Conservation (phyloP, 2,329 filamentous ascomycete genomes). For the Dissoconium aciculare region DNA sequence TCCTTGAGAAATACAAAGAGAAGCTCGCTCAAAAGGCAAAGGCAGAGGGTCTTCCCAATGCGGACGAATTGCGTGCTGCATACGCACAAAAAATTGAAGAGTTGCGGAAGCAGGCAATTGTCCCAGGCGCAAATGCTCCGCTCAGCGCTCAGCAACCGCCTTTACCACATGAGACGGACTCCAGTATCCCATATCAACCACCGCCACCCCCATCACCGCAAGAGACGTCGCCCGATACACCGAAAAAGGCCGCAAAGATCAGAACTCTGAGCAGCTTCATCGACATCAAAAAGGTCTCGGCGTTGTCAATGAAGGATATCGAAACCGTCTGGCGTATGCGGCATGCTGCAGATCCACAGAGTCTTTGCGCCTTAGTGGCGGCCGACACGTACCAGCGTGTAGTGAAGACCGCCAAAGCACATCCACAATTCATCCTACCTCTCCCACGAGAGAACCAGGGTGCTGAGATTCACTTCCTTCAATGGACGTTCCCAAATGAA, state of each 20-base stretch:
- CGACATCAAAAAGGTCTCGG: conserved; percentile 61
- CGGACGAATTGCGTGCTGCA: conserved; percentile 62
- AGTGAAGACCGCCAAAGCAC: conserved; percentile 50
- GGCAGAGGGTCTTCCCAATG: conserved; percentile 50
- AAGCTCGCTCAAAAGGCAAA: conserved; percentile 75
- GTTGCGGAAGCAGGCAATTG: conserved; percentile 51
- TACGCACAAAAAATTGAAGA: conserved; percentile 73
- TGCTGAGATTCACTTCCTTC: conserved; percentile 88
- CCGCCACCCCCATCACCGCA: conserved; percentile 20
- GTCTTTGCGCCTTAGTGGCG: conserved; percentile 73
- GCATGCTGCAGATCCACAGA: conserved; percentile 56
- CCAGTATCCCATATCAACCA: conserved; percentile 22
- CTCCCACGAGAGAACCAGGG: conserved; percentile 53
- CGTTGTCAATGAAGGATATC: conserved; percentile 66
- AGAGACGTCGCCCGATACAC: conserved; percentile 17
- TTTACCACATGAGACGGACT: conserved; percentile 11
- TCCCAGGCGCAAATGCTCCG: conserved; percentile 36
- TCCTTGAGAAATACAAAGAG: conserved; percentile 72
- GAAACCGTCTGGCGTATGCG: conserved; percentile 80
- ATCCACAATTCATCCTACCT: conserved; percentile 85
- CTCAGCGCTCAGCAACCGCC: conserved; percentile 19
- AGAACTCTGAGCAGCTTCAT: conserved; percentile 55
- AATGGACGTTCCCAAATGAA: conserved; percentile 78
- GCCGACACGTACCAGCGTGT: conserved; percentile 59
- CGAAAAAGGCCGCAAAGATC: conserved; percentile 34